Conservation (phyloP, 1,284 basidiomycete genomes). For the Trichosporon ovoides region DNA sequence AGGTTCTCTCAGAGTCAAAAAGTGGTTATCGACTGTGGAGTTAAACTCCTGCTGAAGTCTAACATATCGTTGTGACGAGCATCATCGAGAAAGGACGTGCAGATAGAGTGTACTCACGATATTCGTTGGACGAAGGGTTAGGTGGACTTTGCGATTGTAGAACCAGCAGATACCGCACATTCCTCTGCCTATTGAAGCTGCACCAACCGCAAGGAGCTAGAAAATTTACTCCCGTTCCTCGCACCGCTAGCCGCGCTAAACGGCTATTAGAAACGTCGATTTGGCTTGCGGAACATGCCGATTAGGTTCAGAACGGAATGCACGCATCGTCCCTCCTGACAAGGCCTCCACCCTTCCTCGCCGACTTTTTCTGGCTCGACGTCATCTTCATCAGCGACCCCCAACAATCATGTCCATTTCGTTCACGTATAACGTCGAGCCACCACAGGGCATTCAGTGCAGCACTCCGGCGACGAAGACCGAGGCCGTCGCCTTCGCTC, state of each 20-base stretch:
- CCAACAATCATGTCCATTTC: constrained; percentile 12
- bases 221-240: too few species aligned
- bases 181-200: too few species aligned
- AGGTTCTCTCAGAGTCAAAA: constrained; percentile 29
- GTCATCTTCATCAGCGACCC: constrained; percentile 1
- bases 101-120: not conserved
- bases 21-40: constrained; percentile 29
- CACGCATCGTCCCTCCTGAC: too few species aligned
- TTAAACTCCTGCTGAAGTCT: constrained; percentile 38
- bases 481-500: constrained; percentile 5
- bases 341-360: not conserved
- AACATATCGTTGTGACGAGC: constrained; percentile 37
- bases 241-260: too few species aligned
- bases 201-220: too few species aligned
- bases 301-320: too few species aligned
- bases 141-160: not conserved
- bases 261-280: too few species aligned
- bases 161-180: too few species aligned
- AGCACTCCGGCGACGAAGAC: not conserved
- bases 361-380: not conserved
- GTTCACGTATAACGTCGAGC: constrained; percentile 22
- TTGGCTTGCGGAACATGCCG: too few species aligned
- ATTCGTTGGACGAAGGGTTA: not conserved
- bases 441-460: constrained; percentile 16
- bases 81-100: constrained; percentile 19